Conservation (phyloP, 352 stramenopile genomes). For the Nothophytophthora sp. region DNA sequence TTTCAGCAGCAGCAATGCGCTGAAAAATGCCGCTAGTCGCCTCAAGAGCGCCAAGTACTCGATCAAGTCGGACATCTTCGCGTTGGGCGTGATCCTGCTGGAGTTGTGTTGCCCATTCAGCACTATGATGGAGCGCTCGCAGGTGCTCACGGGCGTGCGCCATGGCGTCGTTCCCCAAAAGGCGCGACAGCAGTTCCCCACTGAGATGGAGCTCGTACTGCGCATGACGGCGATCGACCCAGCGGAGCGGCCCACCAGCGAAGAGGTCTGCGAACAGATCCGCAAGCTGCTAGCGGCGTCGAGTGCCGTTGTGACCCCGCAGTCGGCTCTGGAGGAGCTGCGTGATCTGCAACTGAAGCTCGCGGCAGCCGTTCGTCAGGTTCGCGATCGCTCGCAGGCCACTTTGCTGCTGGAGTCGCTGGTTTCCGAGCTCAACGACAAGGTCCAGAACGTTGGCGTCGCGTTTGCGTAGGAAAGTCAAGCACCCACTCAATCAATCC, state of each 20-base stretch:
- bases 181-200: conserved; percentile 58
- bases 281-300: conserved; percentile 42
- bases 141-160: conserved; percentile 77
- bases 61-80: conserved; percentile 87
- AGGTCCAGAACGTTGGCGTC: conserved; percentile 63
- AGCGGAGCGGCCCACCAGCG: conserved; percentile 53
- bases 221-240: conserved; percentile 81
- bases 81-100: conserved; percentile 78
- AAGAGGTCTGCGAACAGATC: conserved; percentile 65
- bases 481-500: conserved; percentile 8
- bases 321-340: conserved; percentile 61
- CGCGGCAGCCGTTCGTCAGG: conserved; percentile 46
- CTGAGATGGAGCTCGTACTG: conserved; percentile 74
- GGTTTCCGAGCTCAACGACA: conserved; percentile 69
- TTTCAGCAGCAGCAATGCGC: conserved; percentile 40
- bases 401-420: conserved; percentile 60
- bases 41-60: conserved; percentile 81
- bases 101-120: conserved; percentile 81
- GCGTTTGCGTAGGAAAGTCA: conserved; percentile 41
- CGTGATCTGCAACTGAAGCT: conserved; percentile 63
- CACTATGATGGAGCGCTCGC: conserved; percentile 87
- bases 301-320: conserved; percentile 28
- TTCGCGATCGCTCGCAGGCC: conserved; percentile 64
- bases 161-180: conserved; percentile 78
- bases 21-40: conserved; percentile 40